Base-by-base conservation (phyloP, 192 early-diverging fungal genomes). In the Backusella circina region DNA sequence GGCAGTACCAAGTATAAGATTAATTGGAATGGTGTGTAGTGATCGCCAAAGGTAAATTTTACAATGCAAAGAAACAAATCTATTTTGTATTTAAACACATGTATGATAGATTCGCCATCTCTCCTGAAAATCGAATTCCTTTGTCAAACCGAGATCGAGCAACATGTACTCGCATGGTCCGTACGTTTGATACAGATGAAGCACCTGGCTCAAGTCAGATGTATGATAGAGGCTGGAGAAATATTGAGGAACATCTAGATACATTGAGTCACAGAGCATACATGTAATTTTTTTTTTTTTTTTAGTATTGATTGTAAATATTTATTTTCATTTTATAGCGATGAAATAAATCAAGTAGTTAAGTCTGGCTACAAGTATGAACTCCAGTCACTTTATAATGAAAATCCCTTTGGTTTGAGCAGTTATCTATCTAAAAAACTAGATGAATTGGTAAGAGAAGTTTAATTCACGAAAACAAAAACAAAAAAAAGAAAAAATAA, bases 31-130 rank as follows among this genome's bases (percentile, higher is more conserved):
- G 15, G 12, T 16, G 21, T 74, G 38, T 5, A 44, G 50, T n/a
- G 79, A 81, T 39, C 33, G 69, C 18, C 28, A 71, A 74, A 41
- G 23, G 78, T 74, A 73, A 18, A n/a, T n/a, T n/a, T 6, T 21
- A 39, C 12, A 26, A 2, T 32, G 18, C 0, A 36, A 21, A n/a
- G n/a, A 37, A 41, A 15, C 39, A 41, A 16, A 41, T 41, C n/a
- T n/a, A n/a, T n/a, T n/a, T n/a, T n/a, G n/a, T n/a, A n/a, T n/a
- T n/a, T 15, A 50, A 23, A 67, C 36, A 36, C 7, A 4, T 67
- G 31, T 8, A 5, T 9, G 2, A 23, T n/a, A 78, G 70, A 8
- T 76, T 66, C 33, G 5, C 30, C 1, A 77, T 81, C 32, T 32
- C 75, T 23, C 21, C 35, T 5, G 30, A 36, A 10, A 33, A 31